phyloP scores from a whole-genome alignment of 1,139 yeast species.

The Zygotorulaspora mrakii region DNA sequence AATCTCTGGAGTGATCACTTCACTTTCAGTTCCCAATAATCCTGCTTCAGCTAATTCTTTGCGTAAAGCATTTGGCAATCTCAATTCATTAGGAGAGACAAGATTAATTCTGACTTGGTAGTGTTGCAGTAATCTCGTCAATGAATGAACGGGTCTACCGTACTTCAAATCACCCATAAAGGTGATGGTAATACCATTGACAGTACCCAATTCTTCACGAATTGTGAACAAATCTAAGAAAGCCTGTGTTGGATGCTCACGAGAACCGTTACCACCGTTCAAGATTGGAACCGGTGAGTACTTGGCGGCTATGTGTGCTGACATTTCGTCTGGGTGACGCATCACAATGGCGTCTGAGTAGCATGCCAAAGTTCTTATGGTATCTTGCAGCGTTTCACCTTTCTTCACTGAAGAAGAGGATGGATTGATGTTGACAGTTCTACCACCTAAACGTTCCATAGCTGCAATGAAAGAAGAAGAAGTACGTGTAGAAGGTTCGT shows the following conservation, averaged over 20 bases:
- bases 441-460: constrained; percentile 99
- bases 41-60: constrained; percentile 61
- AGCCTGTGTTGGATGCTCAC: constrained; percentile 99
- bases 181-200: constrained; percentile 94
- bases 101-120: constrained; percentile 92
- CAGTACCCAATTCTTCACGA: constrained; percentile 98
- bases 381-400: constrained; percentile 98
- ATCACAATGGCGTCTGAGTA: constrained; percentile 95
- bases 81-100: constrained; percentile 84
- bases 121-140: constrained; percentile 83
- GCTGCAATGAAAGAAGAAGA: constrained; percentile 97
- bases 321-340: constrained; percentile 91
- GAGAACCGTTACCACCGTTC: constrained; percentile 96
- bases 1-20: constrained; percentile 74
- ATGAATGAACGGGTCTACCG: constrained; percentile 98
- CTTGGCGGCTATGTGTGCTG: constrained; percentile 92
- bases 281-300: constrained; percentile 96
- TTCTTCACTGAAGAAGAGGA: constrained; percentile 88
- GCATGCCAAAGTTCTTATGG: constrained; percentile 89
- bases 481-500: constrained; percentile 98
- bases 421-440: constrained; percentile 84
- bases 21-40: constrained; percentile 69
- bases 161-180: constrained; percentile 98
- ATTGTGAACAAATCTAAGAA: constrained; percentile 95
- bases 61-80: constrained; percentile 71